Evolutionary conservation across 164 flowering plant species (phyloP), one percentile per base, ranked within the genome.

Genomic region (Magnolia changhungtana): DNA sequence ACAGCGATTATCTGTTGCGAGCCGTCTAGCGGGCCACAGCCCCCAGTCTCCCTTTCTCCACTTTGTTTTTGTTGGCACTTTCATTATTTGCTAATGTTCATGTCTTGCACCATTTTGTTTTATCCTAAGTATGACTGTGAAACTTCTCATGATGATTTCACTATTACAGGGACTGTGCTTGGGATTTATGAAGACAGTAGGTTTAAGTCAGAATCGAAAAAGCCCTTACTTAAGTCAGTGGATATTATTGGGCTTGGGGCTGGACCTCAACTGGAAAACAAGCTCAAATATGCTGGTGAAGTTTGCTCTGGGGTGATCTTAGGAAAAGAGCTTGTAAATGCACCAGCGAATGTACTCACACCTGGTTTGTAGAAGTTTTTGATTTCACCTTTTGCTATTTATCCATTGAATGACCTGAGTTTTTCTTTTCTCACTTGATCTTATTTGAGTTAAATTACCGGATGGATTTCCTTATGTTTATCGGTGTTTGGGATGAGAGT

Each of bases 331-430:
- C 98, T 96, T 76, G 97, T 91, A 31, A 96, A 96, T 86, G 91
- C 98, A 45, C 99, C 98, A 13, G 91, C 99, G 13, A 96, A 96
- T 82, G 98, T 96, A n/a, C 94, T 96, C 65, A 96, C 99, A 24
- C 99, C 99, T 69, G 98, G 98, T 91, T 75, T 0, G 88, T 84
- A 74, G 49, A 18, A 31, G 61, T n/a, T 76, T 14, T 68, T n/a
- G 8, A 67, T 27, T 16, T 71, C 50, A n/a, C 20, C 69, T 63
- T 24, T 3, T 65, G 23, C 49, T 69, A 8, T 59, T 9, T 20
- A 49, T 70, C 13, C 31, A 68, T 18, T 8, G n/a, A 29, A 68
- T 29, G 7, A 29, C 49, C 51, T 68, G 50, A 3, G 50, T 19
- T 29, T 67, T 68, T 4, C 71, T 18, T 27, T 68, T 31, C 24